Percentiles rank a stretch among this genome's conserved stretches.
phyloP scores from a whole-genome alignment of 2,329 filamentous ascomycete genomes.

The Ophiostoma angusticollis region DNA sequence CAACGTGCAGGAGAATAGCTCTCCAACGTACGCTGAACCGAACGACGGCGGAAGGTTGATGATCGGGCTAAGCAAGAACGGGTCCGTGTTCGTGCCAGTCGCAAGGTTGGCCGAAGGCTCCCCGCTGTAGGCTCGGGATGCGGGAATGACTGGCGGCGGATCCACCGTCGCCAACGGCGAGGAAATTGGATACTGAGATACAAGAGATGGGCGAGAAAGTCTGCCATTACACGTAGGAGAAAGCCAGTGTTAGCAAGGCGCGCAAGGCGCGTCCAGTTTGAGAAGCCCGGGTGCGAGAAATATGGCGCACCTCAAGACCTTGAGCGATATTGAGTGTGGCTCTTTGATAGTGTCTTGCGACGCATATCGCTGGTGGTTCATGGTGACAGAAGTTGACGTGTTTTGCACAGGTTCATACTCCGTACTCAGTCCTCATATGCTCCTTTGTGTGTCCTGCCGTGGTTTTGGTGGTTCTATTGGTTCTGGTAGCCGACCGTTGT shows the following conservation, averaged over 20 bases:
- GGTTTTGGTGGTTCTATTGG: too few species aligned
- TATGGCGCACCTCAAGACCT: conserved; percentile 65
- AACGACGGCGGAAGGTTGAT: conserved; percentile 84
- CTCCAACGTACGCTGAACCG: conserved; percentile 87
- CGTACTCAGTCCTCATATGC: too few species aligned
- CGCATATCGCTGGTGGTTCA: conserved; percentile 47
- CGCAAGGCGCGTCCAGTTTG: conserved; percentile 14
- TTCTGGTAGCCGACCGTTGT: too few species aligned
- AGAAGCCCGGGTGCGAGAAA: too few species aligned
- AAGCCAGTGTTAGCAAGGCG: not conserved
- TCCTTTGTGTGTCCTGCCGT: too few species aligned
- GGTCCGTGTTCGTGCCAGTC: conserved; percentile 34
- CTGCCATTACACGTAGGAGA: conserved; percentile 21
- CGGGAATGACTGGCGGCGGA: conserved; percentile 40
- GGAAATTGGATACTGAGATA: conserved; percentile 53
- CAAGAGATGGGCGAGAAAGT: conserved; percentile 69
- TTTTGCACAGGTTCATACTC: too few species aligned
- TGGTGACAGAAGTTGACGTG: too few species aligned
- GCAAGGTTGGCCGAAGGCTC: conserved; percentile 13
- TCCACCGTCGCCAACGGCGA: conserved; percentile 27
- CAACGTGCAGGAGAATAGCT: conserved; percentile 86
- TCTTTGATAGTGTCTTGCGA: conserved; percentile 53
- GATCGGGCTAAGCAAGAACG: conserved; percentile 47
- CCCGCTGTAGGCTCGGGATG: conserved; percentile 60
- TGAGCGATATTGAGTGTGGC: conserved; percentile 66